phyloP scores from a whole-genome alignment of 805 yeast genomes.

The Suhomyces xylopsoci region DNA sequence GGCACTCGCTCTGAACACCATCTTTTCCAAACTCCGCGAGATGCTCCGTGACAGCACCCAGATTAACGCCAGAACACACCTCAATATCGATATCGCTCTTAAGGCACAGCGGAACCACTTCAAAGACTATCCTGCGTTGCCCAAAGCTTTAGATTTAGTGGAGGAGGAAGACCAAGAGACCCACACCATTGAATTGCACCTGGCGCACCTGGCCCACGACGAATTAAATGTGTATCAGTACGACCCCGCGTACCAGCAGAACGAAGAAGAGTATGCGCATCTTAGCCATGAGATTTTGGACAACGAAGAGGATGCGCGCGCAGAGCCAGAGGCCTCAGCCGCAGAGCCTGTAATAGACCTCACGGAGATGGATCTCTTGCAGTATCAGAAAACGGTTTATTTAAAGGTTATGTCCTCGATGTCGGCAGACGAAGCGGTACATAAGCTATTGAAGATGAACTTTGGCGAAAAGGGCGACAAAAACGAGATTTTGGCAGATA shows the following conservation, averaged over 20 bases:
- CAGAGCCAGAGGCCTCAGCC: constrained; percentile 12
- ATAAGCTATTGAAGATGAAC: constrained; percentile 61
- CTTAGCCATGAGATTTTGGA: constrained; percentile 47
- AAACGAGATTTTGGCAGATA: constrained; percentile 59
- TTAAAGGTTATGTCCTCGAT: constrained; percentile 83
- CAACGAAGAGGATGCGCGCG: constrained; percentile 16
- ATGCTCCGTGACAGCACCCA: constrained; percentile 53
- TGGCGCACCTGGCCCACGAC: constrained; percentile 44
- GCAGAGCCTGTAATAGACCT: constrained; percentile 49
- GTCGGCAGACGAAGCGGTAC: constrained; percentile 91
- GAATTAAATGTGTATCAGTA: constrained; percentile 48
- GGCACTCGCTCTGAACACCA: constrained; percentile 42
- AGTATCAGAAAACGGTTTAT: constrained; percentile 74
- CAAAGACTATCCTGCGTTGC: constrained; percentile 35
- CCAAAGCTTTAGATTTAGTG: constrained; percentile 54
- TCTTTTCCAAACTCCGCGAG: constrained; percentile 59
- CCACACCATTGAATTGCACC: constrained; percentile 56
- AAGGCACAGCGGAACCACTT: constrained; percentile 45
- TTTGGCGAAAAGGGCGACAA: constrained; percentile 22
- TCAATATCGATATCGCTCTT: constrained; percentile 50
- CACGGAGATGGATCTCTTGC: constrained; percentile 61
- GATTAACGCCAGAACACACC: constrained; percentile 39
- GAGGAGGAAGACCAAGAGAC: constrained; percentile 60
- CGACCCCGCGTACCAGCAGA: constrained; percentile 49
- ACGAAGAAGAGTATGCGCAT: constrained; percentile 47